Evolutionary conservation across 495 filamentous ascomycete genomes (phyloP).

Genomic region (Penicillium dipodomyicola): DNA sequence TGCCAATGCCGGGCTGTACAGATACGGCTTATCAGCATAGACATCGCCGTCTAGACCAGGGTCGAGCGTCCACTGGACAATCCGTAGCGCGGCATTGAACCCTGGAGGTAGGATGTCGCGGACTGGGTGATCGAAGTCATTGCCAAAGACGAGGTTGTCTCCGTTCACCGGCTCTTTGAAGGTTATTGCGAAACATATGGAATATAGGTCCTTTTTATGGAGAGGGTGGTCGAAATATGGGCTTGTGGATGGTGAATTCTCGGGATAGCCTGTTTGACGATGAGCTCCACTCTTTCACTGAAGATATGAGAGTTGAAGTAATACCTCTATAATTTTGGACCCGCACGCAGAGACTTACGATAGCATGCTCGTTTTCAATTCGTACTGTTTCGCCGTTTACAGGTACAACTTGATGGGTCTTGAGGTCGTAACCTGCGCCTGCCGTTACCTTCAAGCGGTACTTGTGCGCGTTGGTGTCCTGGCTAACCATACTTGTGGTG

Average conservation of each 20-base stretch:
- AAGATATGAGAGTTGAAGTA: slow-evolving; percentile 1
- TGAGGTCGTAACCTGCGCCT: slow-evolving; percentile 66
- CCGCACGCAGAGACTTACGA: slow-evolving; percentile 64
- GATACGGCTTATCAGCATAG: slow-evolving; percentile 78
- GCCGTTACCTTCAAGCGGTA: slow-evolving; percentile 51
- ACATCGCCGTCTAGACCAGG: slow-evolving; percentile 84
- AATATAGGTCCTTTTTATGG: slow-evolving; percentile 76
- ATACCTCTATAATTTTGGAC: slow-evolving; percentile 62
- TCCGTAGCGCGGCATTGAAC: slow-evolving; percentile 73
- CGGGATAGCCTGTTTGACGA: slow-evolving; percentile 57
- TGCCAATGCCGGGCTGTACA: slow-evolving; percentile 74
- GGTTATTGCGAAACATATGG: slow-evolving; percentile 70
- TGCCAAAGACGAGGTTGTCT: slow-evolving; percentile 79
- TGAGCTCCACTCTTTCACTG: slow-evolving; percentile 11
- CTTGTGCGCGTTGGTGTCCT: slow-evolving; percentile 16
- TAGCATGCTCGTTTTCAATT: slow-evolving; percentile 59
- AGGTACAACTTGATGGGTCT: slow-evolving; percentile 62
- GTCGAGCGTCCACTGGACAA: slow-evolving; percentile 84
- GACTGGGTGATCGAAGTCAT: slow-evolving; percentile 88
- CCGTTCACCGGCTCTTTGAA: slow-evolving; percentile 66
- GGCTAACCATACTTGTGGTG: background rate
- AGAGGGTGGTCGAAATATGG: slow-evolving; percentile 70
- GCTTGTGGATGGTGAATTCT: slow-evolving; percentile 54
- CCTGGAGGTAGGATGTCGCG: slow-evolving; percentile 82
- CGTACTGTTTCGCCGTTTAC: slow-evolving; percentile 65